Conservation (phyloP, 2,329 filamentous ascomycete species). For the Helotiales sp. region DNA sequence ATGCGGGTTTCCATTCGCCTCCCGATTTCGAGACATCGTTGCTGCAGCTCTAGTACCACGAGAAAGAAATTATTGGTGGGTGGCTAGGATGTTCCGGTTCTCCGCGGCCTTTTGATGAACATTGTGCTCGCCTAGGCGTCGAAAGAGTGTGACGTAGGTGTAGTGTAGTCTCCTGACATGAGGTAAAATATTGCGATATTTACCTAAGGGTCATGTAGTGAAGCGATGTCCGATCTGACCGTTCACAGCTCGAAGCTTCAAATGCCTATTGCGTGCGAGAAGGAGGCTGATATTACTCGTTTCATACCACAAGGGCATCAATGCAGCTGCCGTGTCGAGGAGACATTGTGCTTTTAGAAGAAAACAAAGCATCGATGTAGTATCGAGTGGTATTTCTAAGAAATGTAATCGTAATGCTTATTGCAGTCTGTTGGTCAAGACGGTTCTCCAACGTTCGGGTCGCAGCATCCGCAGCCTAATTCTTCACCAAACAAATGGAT, state of each 20-base stretch:
- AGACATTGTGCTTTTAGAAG: no score
- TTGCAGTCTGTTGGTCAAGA: no score
- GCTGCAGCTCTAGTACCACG: constrained; percentile 5
- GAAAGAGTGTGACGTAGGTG: constrained; percentile 14
- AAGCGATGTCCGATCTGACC: background rate
- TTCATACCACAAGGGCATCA: no score
- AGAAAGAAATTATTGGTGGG: background rate
- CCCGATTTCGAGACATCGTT: background rate
- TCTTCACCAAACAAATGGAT: background rate
- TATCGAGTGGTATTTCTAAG: no score
- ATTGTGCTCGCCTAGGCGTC: background rate
- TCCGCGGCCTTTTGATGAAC: constrained; percentile 9
- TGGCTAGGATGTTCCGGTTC: constrained; percentile 8
- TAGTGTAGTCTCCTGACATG: constrained; percentile 5
- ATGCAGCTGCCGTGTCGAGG: no score
- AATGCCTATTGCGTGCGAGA: background rate
- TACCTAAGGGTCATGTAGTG: background rate
- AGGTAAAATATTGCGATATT: constrained; percentile 8
- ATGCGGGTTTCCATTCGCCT: background rate
- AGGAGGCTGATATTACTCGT: background rate
- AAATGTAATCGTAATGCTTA: no score
- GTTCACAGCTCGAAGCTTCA: background rate
- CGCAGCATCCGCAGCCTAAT: no score
- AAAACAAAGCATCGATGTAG: no score
- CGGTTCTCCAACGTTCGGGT: no score